Base-by-base conservation (phyloP, 305 asterid species). In the Fraxinus paxiana region DNA sequence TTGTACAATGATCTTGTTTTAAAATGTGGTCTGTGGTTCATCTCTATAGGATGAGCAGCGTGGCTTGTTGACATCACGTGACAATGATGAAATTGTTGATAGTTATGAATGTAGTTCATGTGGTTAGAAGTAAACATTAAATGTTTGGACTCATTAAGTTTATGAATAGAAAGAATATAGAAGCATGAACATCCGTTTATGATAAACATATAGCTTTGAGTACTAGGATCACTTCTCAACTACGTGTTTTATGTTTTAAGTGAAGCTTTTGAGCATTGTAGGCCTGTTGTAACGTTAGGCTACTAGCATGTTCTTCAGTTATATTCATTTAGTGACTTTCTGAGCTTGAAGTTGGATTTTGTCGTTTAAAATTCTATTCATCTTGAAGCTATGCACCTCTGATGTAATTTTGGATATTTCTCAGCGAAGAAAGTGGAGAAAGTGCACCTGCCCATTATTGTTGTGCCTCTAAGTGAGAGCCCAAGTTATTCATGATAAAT, bases 51-150 rank as follows among this genome's bases (percentile, higher is more conserved):
- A 13, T 26, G 74, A 67, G 3, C 4, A 5, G 33, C 12, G 1
- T 67, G 74, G 38, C 38, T 28, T 13, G 38, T 10, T 67, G 38
- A 24, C 35, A 31, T 31, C 73, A 12, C 10, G 18, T 65, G 28
- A 5, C 54, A 1, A 80, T 82, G 71, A 71, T 54, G 69, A 20
- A 22, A 67, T 22, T 81, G 70, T 30, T 79, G 30, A 7, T 72
- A 1, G 82, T 82, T 70, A 75, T 41, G 59, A 28, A 22, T 75
- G 17, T 73, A 77, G 31, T 74, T 71, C 38, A 30, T 51, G 65
- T 80, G 79, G 77, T 80, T 15, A 75, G 75, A 81, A 80, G 65
- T 71, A 75, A 74, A 76, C 79, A 30, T 10, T 63, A 75, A 63
- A 65, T 83, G 48, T 56, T 82, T 77, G 80, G 84, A 74, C 35